These are phyloP conservation scores for Epichloe gansuensis DNA, from an alignment of 2,329 filamentous ascomycete genomes.

Conservation along the genomic window DNA sequence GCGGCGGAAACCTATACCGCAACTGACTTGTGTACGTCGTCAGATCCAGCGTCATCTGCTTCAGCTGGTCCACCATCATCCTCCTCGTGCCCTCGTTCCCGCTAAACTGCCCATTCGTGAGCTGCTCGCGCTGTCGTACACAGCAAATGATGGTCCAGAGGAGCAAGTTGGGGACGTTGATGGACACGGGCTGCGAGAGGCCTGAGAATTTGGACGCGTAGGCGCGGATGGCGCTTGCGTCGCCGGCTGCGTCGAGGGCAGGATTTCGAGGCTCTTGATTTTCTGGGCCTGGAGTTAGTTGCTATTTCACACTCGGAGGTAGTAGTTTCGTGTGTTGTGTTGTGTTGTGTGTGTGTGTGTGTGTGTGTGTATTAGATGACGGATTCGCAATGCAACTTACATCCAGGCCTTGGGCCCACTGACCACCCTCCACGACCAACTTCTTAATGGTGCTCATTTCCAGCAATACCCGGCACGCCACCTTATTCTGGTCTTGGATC, in stretches of 20 bases:
- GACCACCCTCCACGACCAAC: slow-evolving; percentile 39
- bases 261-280: slow-evolving; percentile 63
- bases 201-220: slow-evolving; percentile 71
- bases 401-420: slow-evolving; percentile 47
- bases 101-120: slow-evolving; percentile 61
- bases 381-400: slow-evolving; percentile 31
- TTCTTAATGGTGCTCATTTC: slow-evolving; percentile 51
- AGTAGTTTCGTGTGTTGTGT: neutral
- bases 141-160: slow-evolving; percentile 91
- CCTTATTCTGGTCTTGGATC: slow-evolving; percentile 44
- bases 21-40: slow-evolving; percentile 92
- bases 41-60: slow-evolving; percentile 74
- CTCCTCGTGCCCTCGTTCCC: slow-evolving; percentile 54
- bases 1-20: slow-evolving; percentile 76
- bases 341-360: no score
- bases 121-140: slow-evolving; percentile 60
- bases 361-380: neutral
- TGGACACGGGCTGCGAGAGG: slow-evolving; percentile 68
- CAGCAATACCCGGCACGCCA: slow-evolving; percentile 43
- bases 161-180: slow-evolving; percentile 81
- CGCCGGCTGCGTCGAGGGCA: slow-evolving; percentile 68
- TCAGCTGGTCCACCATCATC: slow-evolving; percentile 56
- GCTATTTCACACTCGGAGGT: neutral
- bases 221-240: slow-evolving; percentile 66
- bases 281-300: slow-evolving; percentile 33